Evolutionary conservation across 2,329 filamentous ascomycete genomes (phyloP).

Genomic region (Colletotrichum sp.): DNA sequence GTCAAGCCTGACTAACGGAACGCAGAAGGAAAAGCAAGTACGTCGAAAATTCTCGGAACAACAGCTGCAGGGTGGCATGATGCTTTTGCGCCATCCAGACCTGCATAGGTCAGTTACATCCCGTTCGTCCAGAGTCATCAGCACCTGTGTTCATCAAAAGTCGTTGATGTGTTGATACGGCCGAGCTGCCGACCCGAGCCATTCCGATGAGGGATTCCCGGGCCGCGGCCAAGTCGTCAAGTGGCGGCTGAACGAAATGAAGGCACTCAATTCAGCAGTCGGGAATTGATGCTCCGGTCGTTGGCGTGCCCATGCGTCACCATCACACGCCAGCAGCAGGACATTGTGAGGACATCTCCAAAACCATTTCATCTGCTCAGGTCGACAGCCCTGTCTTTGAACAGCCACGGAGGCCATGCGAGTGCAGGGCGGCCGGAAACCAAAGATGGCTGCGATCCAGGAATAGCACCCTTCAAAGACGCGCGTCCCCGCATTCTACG

Average conservation of each 20-base stretch:
- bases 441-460: neutral
- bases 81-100: neutral
- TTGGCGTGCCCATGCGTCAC: neutral
- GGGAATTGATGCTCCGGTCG: neutral
- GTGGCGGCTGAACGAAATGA: neutral
- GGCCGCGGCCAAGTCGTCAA: neutral
- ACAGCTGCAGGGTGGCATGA: too few relatives aligned
- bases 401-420: neutral
- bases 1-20: neutral
- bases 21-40: neutral
- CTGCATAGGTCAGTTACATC: neutral
- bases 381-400: neutral
- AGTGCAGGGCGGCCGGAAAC: neutral
- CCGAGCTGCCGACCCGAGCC: neutral
- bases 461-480: neutral
- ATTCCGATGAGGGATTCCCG: neutral
- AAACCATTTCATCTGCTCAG: neutral
- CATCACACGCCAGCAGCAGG: neutral
- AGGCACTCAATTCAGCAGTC: neutral
- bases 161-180: neutral
- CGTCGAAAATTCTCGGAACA: neutral
- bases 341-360: neutral
- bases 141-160: neutral
- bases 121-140: neutral
- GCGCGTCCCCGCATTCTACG: neutral